These are phyloP conservation scores for Botrytis fragariae DNA, from an alignment of 2,329 filamentous ascomycete species.

Conservation along the genomic window DNA sequence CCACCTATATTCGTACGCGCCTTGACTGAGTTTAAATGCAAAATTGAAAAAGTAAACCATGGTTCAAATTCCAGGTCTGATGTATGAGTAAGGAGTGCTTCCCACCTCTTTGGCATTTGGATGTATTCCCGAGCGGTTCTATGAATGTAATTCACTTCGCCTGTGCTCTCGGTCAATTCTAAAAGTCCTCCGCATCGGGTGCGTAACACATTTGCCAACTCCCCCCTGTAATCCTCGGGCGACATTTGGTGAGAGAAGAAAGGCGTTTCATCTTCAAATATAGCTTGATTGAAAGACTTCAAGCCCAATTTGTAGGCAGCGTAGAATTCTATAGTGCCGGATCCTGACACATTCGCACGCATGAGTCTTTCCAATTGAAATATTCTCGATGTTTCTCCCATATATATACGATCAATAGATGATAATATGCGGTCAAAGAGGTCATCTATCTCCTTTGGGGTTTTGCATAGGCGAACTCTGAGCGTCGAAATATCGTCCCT, in stretches of 20 bases:
- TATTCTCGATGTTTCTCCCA: background rate
- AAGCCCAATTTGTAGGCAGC: too few relatives aligned
- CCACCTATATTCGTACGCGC: too few relatives aligned
- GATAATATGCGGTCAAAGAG: background rate
- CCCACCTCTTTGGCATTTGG: background rate
- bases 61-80: background rate
- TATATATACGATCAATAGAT: background rate
- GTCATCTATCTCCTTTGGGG: background rate
- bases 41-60: background rate
- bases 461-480: background rate
- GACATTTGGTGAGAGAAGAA: too few relatives aligned
- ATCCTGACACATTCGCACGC: too few relatives aligned
- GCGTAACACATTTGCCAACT: background rate
- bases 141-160: too few relatives aligned
- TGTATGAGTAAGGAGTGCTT: background rate
- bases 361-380: background rate
- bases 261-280: too few relatives aligned
- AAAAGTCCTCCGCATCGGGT: background rate
- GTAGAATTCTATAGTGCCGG: too few relatives aligned
- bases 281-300: too few relatives aligned
- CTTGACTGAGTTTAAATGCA: too few relatives aligned
- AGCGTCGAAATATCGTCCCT: background rate
- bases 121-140: background rate
- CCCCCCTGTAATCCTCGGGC: rapidly evolving
- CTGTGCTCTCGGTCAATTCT: background rate